Conservation (phyloP, 2,329 filamentous ascomycete species). For the Pyrenophora seminiperda region DNA sequence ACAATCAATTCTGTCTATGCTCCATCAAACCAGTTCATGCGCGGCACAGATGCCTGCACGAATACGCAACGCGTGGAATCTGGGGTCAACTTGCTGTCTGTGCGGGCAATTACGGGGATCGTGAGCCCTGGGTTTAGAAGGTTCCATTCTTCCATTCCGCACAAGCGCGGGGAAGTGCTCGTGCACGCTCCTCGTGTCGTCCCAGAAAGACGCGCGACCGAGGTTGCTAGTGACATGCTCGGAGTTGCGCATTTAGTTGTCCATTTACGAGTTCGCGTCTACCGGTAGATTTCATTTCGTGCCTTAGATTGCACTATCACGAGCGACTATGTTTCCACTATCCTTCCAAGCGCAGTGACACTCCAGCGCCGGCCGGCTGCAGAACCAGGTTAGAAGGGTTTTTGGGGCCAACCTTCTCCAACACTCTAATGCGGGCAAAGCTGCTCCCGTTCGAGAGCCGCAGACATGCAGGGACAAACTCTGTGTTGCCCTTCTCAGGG, state of each 20-base stretch:
- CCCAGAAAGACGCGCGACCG: background rate
- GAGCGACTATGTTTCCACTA: no score
- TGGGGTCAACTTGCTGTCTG: constrained; percentile 22
- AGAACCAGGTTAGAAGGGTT: no score
- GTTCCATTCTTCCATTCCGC: constrained; percentile 7
- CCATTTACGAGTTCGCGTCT: no score
- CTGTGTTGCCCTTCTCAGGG: background rate
- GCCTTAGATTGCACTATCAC: no score
- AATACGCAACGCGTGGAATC: constrained; percentile 17
- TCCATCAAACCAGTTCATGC: constrained; percentile 11
- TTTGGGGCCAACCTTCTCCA: no score
- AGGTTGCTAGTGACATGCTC: background rate
- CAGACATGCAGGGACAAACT: constrained; percentile 5
- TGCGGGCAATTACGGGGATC: constrained; percentile 9
- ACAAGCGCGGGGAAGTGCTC: constrained; percentile 1
- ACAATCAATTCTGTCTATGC: background rate
- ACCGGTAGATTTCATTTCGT: no score
- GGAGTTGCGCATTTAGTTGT: no score
- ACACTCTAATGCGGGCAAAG: no score
- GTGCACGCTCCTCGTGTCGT: background rate
- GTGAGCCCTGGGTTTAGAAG: constrained; percentile 3
- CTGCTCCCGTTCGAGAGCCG: no score
- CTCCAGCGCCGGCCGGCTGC: no score
- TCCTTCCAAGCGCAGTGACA: no score
- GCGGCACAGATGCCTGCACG: constrained; percentile 9